These are phyloP conservation scores for Teratosphaeria zuluensis DNA, from an alignment of 2,329 filamentous ascomycete species.

Conservation along the genomic window DNA sequence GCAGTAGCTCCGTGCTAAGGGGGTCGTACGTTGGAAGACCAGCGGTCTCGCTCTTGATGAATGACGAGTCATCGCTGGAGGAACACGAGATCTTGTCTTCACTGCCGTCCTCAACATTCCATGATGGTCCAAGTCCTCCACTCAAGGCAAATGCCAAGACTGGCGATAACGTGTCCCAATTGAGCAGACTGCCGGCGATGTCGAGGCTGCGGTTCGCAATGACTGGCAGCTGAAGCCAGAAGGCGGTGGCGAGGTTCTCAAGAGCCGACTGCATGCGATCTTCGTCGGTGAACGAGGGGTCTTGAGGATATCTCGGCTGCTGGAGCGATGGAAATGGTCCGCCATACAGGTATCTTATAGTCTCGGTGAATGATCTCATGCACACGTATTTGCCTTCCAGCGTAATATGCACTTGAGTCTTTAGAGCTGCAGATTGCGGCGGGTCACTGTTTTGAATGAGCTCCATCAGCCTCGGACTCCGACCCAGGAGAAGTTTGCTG, in stretches of 20 bases:
- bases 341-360: constrained; percentile 24
- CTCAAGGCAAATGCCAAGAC: constrained; percentile 51
- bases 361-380: constrained; percentile 17
- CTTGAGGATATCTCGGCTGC: constrained; percentile 4
- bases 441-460: constrained; percentile 12
- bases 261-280: constrained; percentile 35
- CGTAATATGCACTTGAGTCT: constrained; percentile 10
- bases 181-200: constrained; percentile 48
- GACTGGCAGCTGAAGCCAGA: constrained; percentile 45
- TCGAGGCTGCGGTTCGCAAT: constrained; percentile 51
- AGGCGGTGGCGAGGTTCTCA: constrained; percentile 55
- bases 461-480: constrained; percentile 16
- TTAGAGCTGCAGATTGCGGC: constrained; percentile 4
- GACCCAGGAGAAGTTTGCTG: constrained; percentile 23
- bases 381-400: constrained; percentile 15
- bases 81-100: constrained; percentile 29
- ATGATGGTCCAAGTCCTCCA: constrained; percentile 32
- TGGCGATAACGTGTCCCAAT: constrained; percentile 54
- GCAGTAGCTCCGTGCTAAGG: constrained; percentile 46
- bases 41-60: constrained; percentile 12
- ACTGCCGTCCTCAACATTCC: constrained; percentile 23
- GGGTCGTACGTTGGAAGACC: constrained; percentile 39
- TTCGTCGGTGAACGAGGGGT: constrained; percentile 2
- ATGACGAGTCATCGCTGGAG: constrained; percentile 19
- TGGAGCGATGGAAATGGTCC: constrained; percentile 18